These are phyloP conservation scores for Pichia exigua DNA, from an alignment of 805 yeast genomes.

Conservation along the genomic window DNA sequence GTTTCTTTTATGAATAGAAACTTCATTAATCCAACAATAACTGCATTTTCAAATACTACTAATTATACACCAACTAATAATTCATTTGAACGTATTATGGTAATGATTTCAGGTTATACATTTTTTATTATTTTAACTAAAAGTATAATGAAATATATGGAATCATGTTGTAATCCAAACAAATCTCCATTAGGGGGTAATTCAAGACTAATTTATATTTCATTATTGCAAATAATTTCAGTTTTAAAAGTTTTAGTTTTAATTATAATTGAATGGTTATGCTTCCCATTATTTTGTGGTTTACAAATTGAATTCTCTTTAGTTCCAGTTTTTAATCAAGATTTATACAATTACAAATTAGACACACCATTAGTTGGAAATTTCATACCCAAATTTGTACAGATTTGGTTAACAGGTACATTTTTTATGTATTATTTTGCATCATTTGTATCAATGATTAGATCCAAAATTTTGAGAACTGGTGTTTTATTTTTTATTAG, in stretches of 20 bases:
- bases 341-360: conserved; percentile 11
- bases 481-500: conserved; percentile 90
- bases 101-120: conserved; percentile 17
- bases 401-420: conserved; percentile 66
- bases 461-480: conserved; percentile 64
- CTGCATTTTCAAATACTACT: conserved; percentile 13
- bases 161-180: conserved; percentile 24
- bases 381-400: not conserved
- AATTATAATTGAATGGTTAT: conserved; percentile 69
- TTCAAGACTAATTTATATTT: conserved; percentile 42
- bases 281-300: conserved; percentile 87
- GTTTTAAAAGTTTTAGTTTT: conserved; percentile 70
- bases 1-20: conserved; percentile 3
- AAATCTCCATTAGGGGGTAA: conserved; percentile 41
- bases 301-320: conserved; percentile 60
- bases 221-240: conserved; percentile 46
- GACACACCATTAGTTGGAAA: conserved; percentile 6
- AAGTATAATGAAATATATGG: conserved; percentile 19
- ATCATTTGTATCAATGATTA: conserved; percentile 73
- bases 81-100: conserved; percentile 13
- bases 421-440: conserved; percentile 84
- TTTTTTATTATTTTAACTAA: conserved; percentile 7
- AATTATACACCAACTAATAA: conserved; percentile 19
- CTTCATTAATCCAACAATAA: conserved; percentile 6
- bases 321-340: conserved; percentile 42